Conservation (phyloP, 495 filamentous ascomycete genomes). For the Neurospora sublineolata region DNA sequence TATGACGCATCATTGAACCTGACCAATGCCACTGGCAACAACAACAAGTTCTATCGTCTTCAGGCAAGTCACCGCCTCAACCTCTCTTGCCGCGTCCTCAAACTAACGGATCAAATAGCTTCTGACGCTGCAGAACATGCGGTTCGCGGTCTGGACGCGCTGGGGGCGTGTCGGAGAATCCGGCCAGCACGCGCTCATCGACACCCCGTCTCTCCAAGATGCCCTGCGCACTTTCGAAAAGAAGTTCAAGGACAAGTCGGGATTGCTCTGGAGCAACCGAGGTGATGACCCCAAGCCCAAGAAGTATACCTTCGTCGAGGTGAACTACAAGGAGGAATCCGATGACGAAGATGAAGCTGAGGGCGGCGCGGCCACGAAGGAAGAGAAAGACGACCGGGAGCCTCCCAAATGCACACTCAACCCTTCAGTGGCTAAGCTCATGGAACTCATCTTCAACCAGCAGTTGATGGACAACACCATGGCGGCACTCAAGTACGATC, state of each 20-base stretch:
- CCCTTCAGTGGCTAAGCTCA: conserved; percentile 49
- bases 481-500: conserved; percentile 61
- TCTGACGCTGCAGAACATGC: conserved; percentile 12
- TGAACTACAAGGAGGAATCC: conserved; percentile 49
- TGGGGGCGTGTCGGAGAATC: conserved; percentile 72
- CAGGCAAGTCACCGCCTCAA: conserved; percentile 27
- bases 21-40: conserved; percentile 46
- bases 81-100: neutral
- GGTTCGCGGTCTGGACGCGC: conserved; percentile 51
- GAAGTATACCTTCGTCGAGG: conserved; percentile 73
- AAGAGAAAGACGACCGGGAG: conserved; percentile 25
- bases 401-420: conserved; percentile 43
- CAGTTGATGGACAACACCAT: conserved; percentile 54
- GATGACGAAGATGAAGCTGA: conserved; percentile 50
- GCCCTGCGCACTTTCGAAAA: conserved; percentile 50
- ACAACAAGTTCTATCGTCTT: conserved; percentile 66
- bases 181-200: conserved; percentile 46
- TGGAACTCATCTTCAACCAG: conserved; percentile 75
- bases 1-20: conserved; percentile 55
- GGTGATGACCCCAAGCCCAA: conserved; percentile 42
- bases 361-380: conserved; percentile 15
- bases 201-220: conserved; percentile 23
- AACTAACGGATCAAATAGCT: conserved; percentile 19
- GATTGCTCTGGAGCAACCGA: conserved; percentile 55
- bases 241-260: conserved; percentile 73